Percentiles rank a stretch among this genome's conserved stretches.
Evolutionary conservation across 257 asterid species (phyloP).

Genomic region (Eucommia ulmoides): DNA sequence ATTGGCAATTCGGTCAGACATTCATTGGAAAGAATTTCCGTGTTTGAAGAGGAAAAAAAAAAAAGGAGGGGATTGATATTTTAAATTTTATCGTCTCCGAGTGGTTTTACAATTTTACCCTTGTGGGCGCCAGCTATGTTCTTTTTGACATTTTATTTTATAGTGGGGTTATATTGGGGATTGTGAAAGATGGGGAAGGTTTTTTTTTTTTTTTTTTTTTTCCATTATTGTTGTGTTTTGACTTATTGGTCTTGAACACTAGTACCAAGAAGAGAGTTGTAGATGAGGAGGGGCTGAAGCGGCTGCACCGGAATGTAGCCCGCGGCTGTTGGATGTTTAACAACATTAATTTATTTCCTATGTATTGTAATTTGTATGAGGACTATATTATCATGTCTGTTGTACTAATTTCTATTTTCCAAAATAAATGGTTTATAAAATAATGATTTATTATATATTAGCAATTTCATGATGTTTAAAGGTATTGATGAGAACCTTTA

Average conservation of each 20-base stretch:
- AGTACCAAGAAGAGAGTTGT: background rate
- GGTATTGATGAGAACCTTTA: too few relatives aligned
- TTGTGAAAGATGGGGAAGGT: constrained; percentile 8
- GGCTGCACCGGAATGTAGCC: too few relatives aligned
- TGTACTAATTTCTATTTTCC: too few relatives aligned
- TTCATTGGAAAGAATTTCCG: constrained; percentile 72
- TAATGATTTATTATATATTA: too few relatives aligned
- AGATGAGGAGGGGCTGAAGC: too few relatives aligned
- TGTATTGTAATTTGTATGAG: too few relatives aligned
- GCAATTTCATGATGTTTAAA: too few relatives aligned
- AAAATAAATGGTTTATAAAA: too few relatives aligned
- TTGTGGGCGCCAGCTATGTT: constrained; percentile 3
- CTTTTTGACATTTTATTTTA: constrained; percentile 11
- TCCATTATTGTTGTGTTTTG: background rate
- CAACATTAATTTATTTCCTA: too few relatives aligned
- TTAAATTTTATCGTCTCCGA: background rate
- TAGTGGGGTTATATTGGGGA: constrained; percentile 20
- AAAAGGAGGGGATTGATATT: background rate
- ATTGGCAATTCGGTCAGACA: constrained; percentile 85
- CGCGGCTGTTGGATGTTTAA: too few relatives aligned
- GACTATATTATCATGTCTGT: too few relatives aligned
- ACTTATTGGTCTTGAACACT: too few relatives aligned
- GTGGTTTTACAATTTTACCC: background rate
- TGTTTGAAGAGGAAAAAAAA: constrained; percentile 17
- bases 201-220: background rate